Conservation (phyloP, 345 rosid genomes). For the Salix udensis region DNA sequence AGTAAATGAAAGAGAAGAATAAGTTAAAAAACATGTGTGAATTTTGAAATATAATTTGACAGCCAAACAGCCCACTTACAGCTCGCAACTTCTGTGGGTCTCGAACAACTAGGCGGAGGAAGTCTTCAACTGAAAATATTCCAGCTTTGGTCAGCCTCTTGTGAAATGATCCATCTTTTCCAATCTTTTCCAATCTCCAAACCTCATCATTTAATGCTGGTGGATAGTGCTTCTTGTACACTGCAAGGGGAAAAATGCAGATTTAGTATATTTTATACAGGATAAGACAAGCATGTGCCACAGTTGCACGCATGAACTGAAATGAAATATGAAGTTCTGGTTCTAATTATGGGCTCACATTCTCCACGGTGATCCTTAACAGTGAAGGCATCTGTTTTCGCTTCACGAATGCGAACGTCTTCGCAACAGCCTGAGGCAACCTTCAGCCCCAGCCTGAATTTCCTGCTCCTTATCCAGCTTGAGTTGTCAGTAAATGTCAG, state of each 20-base stretch:
- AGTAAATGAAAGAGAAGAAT: conserved; percentile 10
- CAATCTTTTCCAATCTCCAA: conserved; percentile 97
- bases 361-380: conserved; percentile 39
- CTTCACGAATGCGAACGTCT: conserved; percentile 32
- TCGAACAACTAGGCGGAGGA: conserved; percentile 71
- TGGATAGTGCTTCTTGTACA: conserved; percentile 97
- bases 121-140: conserved; percentile 77
- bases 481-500: conserved; percentile 39
- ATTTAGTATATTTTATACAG: not conserved
- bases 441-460: conserved; percentile 39
- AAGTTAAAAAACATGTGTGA: conserved; percentile 7
- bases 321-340: not conserved
- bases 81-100: conserved; percentile 76
- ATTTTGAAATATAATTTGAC: conserved; percentile 9
- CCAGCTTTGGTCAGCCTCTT: conserved; percentile 89
- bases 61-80: conserved; percentile 43
- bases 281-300: not conserved
- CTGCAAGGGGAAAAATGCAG: conserved; percentile 28
- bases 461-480: conserved; percentile 44
- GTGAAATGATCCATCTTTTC: conserved; percentile 95
- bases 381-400: conserved; percentile 38
- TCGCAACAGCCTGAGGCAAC: conserved; percentile 37
- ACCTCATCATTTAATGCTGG: conserved; percentile 86
- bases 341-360: conserved; percentile 19
- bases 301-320: not conserved